These are phyloP conservation scores for Dactylellina cionopaga DNA, from an alignment of 2,329 filamentous ascomycete genomes.

Conservation along the genomic window DNA sequence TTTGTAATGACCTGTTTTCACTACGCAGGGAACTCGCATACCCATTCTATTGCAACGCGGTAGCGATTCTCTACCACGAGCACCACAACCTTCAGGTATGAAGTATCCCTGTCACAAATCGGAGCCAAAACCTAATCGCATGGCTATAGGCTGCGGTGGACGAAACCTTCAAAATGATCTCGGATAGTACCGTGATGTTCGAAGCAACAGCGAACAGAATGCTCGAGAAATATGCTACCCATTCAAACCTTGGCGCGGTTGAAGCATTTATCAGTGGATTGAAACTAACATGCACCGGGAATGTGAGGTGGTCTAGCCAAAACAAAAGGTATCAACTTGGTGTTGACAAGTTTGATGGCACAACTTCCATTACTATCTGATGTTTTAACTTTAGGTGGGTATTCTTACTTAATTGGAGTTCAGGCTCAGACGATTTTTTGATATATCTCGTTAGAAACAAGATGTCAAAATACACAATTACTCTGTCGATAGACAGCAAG, in stretches of 20 bases:
- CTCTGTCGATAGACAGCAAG: too few species aligned
- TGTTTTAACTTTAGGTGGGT: too few species aligned
- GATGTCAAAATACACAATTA: too few species aligned
- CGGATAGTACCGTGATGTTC: constrained; percentile 11
- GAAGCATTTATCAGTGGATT: constrained; percentile 7
- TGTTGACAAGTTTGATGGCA: constrained; percentile 47
- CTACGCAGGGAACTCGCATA: constrained; percentile 34
- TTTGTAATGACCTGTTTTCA: constrained; percentile 32
- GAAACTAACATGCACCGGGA: constrained; percentile 50
- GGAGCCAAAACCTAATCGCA: too few species aligned
- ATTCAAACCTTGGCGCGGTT: constrained; percentile 22
- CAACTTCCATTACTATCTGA: not conserved
- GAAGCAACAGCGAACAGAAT: constrained; percentile 15
- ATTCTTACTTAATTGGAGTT: too few species aligned
- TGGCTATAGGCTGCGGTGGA: constrained; percentile 47
- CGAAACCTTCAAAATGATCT: constrained; percentile 38
- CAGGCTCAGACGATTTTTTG: too few species aligned
- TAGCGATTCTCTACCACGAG: constrained; percentile 52
- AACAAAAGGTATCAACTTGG: constrained; percentile 43
- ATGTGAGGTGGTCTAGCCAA: constrained; percentile 49
- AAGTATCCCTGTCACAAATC: too few species aligned
- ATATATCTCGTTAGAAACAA: too few species aligned
- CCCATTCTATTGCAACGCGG: constrained; percentile 53
- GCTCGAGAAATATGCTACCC: constrained; percentile 26
- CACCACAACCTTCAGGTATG: constrained; percentile 51